Percentiles rank a stretch among this genome's conserved stretches.
phyloP scores from a whole-genome alignment of 495 filamentous ascomycete genomes.

The Aspergillus avenaceus region DNA sequence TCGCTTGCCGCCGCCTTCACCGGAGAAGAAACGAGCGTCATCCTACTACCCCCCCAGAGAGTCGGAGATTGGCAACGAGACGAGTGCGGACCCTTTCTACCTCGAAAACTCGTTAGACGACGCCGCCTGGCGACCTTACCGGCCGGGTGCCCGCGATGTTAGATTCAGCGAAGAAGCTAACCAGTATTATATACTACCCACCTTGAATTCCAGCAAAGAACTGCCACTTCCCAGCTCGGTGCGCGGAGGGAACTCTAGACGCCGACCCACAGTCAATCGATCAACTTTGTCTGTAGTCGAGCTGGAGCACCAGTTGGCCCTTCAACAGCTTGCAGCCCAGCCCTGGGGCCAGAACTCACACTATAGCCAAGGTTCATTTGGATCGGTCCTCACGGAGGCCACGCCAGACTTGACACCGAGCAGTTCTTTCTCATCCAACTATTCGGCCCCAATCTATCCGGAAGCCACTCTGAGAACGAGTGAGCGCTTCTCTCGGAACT shows the following conservation, averaged over 20 bases:
- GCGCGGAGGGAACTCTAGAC: conserved; percentile 11
- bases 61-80: conserved; percentile 31
- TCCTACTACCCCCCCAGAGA: conserved; percentile 32
- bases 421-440: conserved; percentile 43
- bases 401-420: conserved; percentile 43
- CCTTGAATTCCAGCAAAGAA: conserved; percentile 21
- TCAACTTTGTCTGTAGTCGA: conserved; percentile 37
- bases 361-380: conserved; percentile 35
- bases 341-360: conserved; percentile 24
- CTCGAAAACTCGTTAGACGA: conserved; percentile 36
- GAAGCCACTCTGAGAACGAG: conserved; percentile 28
- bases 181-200: conserved; percentile 34
- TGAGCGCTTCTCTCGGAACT: conserved; percentile 26
- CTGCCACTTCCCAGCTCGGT: conserved; percentile 3
- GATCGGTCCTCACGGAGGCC: conserved; percentile 32
- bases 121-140: conserved; percentile 24
- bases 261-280: conserved; percentile 21
- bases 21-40: conserved; percentile 29
- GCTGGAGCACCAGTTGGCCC: conserved; percentile 30
- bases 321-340: conserved; percentile 27
- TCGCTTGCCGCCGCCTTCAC: conserved; percentile 28
- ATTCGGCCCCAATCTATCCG: conserved; percentile 30
- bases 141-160: conserved; percentile 30
- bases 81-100: conserved; percentile 44
- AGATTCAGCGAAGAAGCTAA: conserved; percentile 29